Evolutionary conservation across 139 green algal genomes (phyloP), one percentile per base, ranked within the genome.

Genomic region (Volvox reticuliferus): DNA sequence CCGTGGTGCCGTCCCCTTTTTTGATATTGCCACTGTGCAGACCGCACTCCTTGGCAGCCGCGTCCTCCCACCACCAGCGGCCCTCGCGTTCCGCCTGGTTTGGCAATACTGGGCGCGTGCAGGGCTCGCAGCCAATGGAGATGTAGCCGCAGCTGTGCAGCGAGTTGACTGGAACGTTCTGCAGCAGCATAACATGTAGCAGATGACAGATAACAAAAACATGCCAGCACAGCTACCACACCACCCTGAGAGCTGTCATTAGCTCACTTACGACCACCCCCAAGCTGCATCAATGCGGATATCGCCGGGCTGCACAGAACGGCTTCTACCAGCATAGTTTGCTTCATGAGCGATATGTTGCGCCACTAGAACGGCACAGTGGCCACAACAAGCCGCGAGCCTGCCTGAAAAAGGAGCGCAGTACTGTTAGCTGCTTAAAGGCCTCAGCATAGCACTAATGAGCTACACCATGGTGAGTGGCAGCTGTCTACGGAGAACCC

Each of bases 1-100:
- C 89, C 13, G 50, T 92, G 80, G 55, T 94, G 82, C 92, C 94
- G 79, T 94, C 93, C 17, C 71, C 89, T 62, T 95, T 95, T 78
- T 96, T 94, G 69, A 99, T 92, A 93, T 99, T 99, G 92, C 97
- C 97, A 44, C 89, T 96, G 96, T 99, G 98, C 91, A 99, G 95
- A 78, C 98, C 98, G 93, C 98, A 99, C 96, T 99, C 98, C 96
- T 99, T 94, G 77, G 92, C 92, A 26, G 91, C 92, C 19, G 96
- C 92, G 80, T 98, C 98, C 96, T 99, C 98, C 98, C 98, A 99
- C 98, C 98, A 99, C 98, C 98, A 99, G 84, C 98, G 96, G 26
- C 98, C 98, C 95, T 99, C 98, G 67, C 98, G 96, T 96, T 99
- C 98, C 28, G 84, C 78, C 91, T 95, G 93, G 91, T 98, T 98